Percentiles rank a stretch among this genome's conserved stretches.
Conservation (phyloP, 1,284 basidiomycete genomes). For the Puccinia coronata region DNA sequence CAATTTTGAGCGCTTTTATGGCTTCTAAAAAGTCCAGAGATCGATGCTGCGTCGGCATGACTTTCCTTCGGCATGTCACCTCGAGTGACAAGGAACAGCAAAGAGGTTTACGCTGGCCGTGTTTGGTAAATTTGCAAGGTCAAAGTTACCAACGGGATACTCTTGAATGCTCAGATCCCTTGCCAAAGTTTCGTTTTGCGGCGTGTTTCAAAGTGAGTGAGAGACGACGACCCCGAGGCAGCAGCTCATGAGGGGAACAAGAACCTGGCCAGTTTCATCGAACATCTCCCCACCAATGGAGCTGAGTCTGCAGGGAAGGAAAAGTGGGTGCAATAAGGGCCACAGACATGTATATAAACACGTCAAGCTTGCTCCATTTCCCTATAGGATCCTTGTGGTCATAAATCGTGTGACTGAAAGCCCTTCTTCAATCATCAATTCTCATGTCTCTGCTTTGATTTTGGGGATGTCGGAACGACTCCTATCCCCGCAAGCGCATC, state of each 20-base stretch:
- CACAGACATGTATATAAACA: not conserved
- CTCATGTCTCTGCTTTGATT: not conserved
- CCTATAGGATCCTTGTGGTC: not conserved
- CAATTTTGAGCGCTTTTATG: not conserved
- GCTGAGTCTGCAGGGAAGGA: not conserved
- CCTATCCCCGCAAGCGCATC: conserved; percentile 5
- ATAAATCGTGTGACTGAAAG: not conserved
- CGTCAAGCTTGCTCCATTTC: not conserved
- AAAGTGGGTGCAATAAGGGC: not conserved
- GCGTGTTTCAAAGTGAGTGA: not conserved
- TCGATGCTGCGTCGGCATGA: not conserved
- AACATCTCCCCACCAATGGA: not conserved
- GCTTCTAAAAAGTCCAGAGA: not conserved
- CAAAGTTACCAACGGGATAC: not conserved
- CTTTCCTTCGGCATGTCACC: not conserved
- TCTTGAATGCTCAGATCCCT: not conserved
- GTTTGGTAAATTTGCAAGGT: not conserved
- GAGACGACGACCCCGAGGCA: not conserved
- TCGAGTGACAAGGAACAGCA: not conserved
- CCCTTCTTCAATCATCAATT: not conserved
- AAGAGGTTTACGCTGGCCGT: not conserved
- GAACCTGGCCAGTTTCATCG: not conserved
- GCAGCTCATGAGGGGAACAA: not conserved
- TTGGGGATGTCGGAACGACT: conserved; percentile 1
- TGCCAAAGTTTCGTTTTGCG: not conserved